Evolutionary conservation across 306 rosid species (phyloP).

Genomic region (Carpinus viminea): DNA sequence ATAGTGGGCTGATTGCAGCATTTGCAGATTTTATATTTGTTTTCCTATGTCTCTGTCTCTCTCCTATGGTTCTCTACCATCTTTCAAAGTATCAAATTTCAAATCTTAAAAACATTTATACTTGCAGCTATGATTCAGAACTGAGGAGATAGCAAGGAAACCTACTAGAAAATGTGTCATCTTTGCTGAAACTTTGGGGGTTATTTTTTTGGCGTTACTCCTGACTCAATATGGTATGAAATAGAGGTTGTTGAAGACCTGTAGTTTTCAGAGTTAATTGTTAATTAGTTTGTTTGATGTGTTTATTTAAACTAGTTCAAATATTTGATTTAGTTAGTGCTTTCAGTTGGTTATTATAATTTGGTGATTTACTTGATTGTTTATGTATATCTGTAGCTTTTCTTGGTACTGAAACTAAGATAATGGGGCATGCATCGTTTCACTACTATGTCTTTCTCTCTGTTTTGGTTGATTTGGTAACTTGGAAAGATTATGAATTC

Average conservation of each 20-base stretch:
- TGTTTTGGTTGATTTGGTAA: not conserved
- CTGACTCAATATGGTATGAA: constrained; percentile 98
- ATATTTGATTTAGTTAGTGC: not conserved
- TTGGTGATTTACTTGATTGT: not conserved
- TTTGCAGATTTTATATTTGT: constrained; percentile 61
- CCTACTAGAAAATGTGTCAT: constrained; percentile 74
- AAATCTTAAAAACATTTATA: constrained; percentile 27
- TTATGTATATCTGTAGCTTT: not conserved
- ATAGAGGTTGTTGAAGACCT: constrained; percentile 28
- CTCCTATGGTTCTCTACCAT: not conserved
- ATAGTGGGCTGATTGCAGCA: constrained; percentile 92
- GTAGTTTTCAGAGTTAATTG: constrained; percentile 28
- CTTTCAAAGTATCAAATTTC: constrained; percentile 8
- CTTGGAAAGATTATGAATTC: too few relatives aligned
- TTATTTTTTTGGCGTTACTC: constrained; percentile 87
- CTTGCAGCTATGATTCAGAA: constrained; percentile 82
- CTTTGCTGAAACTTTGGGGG: constrained; percentile 93
- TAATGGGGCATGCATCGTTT: not conserved
- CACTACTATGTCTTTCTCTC: not conserved
- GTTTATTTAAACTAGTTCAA: not conserved
- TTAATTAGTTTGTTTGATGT: not conserved
- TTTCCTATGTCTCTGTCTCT: not conserved
- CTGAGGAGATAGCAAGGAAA: constrained; percentile 80
- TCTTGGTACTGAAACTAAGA: too few relatives aligned
- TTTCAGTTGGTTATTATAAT: not conserved